Evolutionary conservation across 2,329 filamentous ascomycete species (phyloP).

Genomic region (Aureobasidium uvarum): DNA sequence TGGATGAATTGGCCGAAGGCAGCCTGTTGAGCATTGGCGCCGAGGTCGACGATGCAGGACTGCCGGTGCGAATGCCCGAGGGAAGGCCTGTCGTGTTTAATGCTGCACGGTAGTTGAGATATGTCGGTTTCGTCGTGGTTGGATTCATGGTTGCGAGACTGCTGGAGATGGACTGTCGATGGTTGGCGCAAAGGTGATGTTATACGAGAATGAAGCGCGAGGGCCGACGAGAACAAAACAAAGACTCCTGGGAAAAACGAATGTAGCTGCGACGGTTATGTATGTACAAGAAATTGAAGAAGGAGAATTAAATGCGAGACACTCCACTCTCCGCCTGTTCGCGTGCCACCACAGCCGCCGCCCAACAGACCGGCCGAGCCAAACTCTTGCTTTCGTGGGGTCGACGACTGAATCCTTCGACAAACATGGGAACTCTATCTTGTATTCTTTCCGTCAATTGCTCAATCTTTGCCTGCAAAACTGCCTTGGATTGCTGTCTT

Average conservation of each 20-base stretch:
- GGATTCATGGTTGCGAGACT: slow-evolving; percentile 11
- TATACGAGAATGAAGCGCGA: background rate
- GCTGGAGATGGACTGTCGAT: background rate
- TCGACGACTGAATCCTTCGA: background rate
- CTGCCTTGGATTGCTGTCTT: background rate
- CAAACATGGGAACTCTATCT: background rate
- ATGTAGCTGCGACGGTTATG: background rate
- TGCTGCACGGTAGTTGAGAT: slow-evolving; percentile 24
- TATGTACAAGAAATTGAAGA: background rate
- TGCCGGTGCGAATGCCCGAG: slow-evolving; percentile 1
- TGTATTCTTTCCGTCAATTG: background rate
- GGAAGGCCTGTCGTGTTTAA: background rate
- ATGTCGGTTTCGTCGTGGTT: slow-evolving; percentile 18
- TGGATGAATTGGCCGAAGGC: slow-evolving; percentile 4
- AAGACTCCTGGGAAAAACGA: background rate
- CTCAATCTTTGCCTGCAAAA: background rate
- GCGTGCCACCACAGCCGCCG: slow-evolving; percentile 13
- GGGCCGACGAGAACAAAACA: background rate
- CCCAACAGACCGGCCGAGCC: background rate
- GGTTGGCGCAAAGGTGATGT: background rate
- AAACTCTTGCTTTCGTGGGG: background rate
- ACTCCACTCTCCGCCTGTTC: slow-evolving; percentile 1
- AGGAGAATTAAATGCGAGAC: slow-evolving; percentile 22
- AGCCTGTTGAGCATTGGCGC: slow-evolving; percentile 6
- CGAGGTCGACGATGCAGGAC: background rate